phyloP scores from a whole-genome alignment of 23 red algal genomes.

The Gracilariopsis chorda region DNA sequence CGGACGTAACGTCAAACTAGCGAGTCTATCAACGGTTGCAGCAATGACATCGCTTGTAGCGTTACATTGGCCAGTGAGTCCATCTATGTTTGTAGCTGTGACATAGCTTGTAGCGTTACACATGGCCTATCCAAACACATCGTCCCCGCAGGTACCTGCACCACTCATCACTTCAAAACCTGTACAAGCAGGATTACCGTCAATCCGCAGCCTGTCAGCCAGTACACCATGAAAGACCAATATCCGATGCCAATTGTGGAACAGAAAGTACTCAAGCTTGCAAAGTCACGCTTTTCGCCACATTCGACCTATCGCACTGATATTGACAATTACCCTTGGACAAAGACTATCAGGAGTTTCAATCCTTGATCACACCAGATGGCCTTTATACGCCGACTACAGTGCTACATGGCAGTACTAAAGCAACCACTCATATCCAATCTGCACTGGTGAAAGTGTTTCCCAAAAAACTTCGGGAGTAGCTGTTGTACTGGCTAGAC shows the following conservation, averaged over 20 bases:
- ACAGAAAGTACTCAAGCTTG: not conserved
- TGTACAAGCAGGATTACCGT: not conserved
- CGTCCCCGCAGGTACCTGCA: not conserved
- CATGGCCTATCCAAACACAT: too few relatives aligned
- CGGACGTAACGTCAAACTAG: too few relatives aligned
- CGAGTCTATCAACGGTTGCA: too few relatives aligned
- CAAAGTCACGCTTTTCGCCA: not conserved
- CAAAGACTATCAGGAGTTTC: not conserved
- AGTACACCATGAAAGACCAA: not conserved
- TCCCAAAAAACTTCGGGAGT: not conserved
- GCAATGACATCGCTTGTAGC: too few relatives aligned
- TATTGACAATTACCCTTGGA: not conserved
- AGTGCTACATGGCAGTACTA: not conserved
- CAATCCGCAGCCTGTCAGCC: not conserved
- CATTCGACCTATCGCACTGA: not conserved
- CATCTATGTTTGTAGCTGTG: too few relatives aligned
- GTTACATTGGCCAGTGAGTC: too few relatives aligned
- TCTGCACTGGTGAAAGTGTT: not conserved
- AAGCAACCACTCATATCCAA: not conserved
- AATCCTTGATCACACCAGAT: not conserved
- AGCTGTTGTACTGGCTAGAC: not conserved
- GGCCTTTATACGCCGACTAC: not conserved
- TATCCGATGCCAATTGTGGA: conserved; percentile 1
- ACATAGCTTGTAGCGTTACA: too few relatives aligned
- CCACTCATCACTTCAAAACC: not conserved